Evolutionary conservation across 2,329 filamentous ascomycete species (phyloP).

Genomic region (Neofusicoccum laricinum): DNA sequence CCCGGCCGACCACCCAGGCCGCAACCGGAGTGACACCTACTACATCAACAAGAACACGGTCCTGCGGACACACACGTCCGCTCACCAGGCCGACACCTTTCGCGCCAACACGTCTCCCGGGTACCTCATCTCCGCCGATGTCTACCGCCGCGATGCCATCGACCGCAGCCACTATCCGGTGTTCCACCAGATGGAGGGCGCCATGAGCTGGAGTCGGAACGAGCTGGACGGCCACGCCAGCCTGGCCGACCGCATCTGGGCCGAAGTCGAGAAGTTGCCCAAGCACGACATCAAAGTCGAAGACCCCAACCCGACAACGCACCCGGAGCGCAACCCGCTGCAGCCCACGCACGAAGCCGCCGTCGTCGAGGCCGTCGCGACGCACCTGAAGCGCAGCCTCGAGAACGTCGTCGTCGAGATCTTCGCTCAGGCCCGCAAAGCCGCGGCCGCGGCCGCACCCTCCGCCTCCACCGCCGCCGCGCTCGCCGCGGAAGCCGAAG

Average conservation of each 20-base stretch:
- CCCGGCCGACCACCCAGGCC: constrained; percentile 79
- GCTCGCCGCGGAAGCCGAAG: constrained; percentile 30
- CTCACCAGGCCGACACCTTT: constrained; percentile 85
- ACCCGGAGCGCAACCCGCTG: constrained; percentile 77
- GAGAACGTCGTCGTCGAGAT: constrained; percentile 89
- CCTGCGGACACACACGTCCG: constrained; percentile 88
- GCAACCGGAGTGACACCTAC: constrained; percentile 87
- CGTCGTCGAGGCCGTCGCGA: constrained; percentile 78
- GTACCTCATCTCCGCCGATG: constrained; percentile 89
- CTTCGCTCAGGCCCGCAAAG: constrained; percentile 73
- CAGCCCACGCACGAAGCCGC: constrained; percentile 71
- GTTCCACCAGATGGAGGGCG: constrained; percentile 99
- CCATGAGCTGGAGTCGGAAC: constrained; percentile 78
- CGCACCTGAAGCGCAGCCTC: constrained; percentile 83
- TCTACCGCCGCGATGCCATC: constrained; percentile 92
- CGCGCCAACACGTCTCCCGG: constrained; percentile 68
- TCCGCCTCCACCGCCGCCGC: constrained; percentile 24
- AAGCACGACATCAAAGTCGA: constrained; percentile 73
- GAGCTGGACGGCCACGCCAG: constrained; percentile 46
- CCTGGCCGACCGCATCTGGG: constrained; percentile 57
- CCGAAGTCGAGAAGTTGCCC: constrained; percentile 69
- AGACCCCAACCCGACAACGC: constrained; percentile 75
- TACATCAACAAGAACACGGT: constrained; percentile 85
- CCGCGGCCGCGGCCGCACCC: constrained; percentile 48
- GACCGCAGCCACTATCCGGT: constrained; percentile 94